These are phyloP conservation scores for Holtermanniella nyarrowii DNA, from an alignment of 768 basidiomycete genomes.

Conservation along the genomic window DNA sequence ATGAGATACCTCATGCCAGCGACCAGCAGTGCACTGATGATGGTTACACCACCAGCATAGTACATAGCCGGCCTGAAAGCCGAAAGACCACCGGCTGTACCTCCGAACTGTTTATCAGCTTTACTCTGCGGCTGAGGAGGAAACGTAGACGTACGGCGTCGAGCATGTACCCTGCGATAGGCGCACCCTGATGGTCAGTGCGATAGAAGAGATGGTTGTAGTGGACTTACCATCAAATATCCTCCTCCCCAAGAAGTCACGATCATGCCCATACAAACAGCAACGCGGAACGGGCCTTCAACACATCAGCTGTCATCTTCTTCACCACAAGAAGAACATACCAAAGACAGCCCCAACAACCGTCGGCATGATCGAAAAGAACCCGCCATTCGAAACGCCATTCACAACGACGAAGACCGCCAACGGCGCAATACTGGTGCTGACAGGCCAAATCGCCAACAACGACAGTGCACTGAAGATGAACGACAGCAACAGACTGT, in stretches of 20 bases:
- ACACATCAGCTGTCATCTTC: neutral
- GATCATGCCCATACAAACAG: slow-evolving; percentile 17
- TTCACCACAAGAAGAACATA: neutral
- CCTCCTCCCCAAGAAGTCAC: slow-evolving; percentile 9
- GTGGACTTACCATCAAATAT: neutral
- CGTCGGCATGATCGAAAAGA: slow-evolving; percentile 29
- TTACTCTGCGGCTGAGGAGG: neutral
- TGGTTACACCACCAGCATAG: slow-evolving; percentile 19
- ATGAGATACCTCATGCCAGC: slow-evolving; percentile 1
- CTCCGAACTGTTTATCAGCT: slow-evolving; percentile 12
- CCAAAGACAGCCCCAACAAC: slow-evolving; percentile 14
- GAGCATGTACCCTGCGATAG: slow-evolving; percentile 29
- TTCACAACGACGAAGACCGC: slow-evolving; percentile 20
- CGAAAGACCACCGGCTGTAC: slow-evolving; percentile 9
- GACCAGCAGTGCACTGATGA: slow-evolving; percentile 11
- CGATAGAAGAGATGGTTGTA: neutral
- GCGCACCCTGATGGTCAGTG: slow-evolving; percentile 12
- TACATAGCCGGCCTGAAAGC: slow-evolving; percentile 27
- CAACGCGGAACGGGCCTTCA: neutral
- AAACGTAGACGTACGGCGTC: slow-evolving; percentile 9
- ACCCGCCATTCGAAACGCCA: slow-evolving; percentile 9
- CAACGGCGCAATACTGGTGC: slow-evolving; percentile 16
- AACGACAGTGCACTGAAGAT: slow-evolving; percentile 41
- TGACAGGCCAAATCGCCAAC: slow-evolving; percentile 43
- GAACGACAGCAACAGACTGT: slow-evolving; percentile 43